A percentile compares a stretch with the other conserved stretches of the same genome.
Evolutionary conservation across 2,329 filamentous ascomycete species (phyloP).

Genomic region (Pezicula neosporulosa): DNA sequence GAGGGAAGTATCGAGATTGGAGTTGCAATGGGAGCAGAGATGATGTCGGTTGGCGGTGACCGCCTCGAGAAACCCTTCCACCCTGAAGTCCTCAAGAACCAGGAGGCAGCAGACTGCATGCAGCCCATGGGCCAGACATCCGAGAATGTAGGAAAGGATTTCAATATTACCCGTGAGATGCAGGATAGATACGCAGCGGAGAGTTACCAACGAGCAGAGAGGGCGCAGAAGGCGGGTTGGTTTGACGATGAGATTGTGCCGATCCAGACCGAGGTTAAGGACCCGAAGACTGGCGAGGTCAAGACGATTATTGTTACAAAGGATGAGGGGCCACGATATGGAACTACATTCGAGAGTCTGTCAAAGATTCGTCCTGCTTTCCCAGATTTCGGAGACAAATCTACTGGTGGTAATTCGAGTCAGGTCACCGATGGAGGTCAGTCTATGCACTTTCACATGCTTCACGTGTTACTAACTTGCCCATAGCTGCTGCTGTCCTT

Average conservation of each 20-base stretch:
- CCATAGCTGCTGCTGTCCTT: constrained; percentile 73
- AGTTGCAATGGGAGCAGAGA: constrained; percentile 83
- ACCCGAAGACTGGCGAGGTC: constrained; percentile 73
- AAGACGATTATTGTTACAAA: constrained; percentile 75
- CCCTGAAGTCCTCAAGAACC: constrained; percentile 68
- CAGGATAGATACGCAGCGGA: constrained; percentile 87
- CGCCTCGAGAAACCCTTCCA: constrained; percentile 70
- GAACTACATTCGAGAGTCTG: constrained; percentile 81
- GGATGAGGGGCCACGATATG: constrained; percentile 88
- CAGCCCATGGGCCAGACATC: constrained; percentile 97
- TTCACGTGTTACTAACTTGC: constrained; percentile 19
- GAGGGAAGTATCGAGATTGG: constrained; percentile 81
- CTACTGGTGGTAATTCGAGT: constrained; percentile 89
- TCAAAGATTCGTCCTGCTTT: constrained; percentile 87
- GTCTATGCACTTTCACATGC: constrained; percentile 20
- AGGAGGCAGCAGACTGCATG: constrained; percentile 82
- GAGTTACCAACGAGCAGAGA: constrained; percentile 83
- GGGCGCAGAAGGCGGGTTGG: constrained; percentile 84
- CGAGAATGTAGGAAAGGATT: constrained; percentile 92
- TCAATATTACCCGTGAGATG: constrained; percentile 73
- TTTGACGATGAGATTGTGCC: constrained; percentile 94
- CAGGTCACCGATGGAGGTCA: constrained; percentile 89
- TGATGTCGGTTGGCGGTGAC: constrained; percentile 76
- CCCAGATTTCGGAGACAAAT: constrained; percentile 80
- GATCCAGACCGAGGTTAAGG: constrained; percentile 78